These are phyloP conservation scores for Scleroderma citrinum DNA, from an alignment of 768 basidiomycete genomes.

Conservation along the genomic window DNA sequence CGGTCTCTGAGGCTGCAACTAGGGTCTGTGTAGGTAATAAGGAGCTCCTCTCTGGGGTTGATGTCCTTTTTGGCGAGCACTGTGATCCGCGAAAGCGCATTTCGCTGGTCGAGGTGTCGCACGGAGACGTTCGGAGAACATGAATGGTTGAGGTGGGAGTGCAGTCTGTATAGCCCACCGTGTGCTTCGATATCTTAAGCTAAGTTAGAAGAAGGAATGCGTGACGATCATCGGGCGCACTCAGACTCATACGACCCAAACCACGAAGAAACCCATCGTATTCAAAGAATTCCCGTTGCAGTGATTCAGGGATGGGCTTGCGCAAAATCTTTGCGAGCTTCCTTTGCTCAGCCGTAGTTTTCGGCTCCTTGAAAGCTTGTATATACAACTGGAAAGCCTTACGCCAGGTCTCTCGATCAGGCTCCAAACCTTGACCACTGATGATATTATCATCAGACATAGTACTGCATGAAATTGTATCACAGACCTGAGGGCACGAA, in stretches of 20 bases:
- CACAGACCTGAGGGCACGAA: constrained; percentile 27
- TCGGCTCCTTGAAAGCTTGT: constrained; percentile 59
- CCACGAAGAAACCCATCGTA: constrained; percentile 72
- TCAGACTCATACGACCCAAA: constrained; percentile 75
- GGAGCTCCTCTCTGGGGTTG: constrained; percentile 64
- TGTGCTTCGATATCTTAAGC: constrained; percentile 71
- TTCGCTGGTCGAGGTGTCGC: constrained; percentile 66
- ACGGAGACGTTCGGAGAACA: constrained; percentile 78
- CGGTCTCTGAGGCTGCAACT: constrained; percentile 33
- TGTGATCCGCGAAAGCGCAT: constrained; percentile 67
- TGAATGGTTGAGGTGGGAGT: constrained; percentile 84
- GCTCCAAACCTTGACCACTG: constrained; percentile 40
- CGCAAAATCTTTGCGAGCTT: constrained; percentile 54
- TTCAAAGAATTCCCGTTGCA: constrained; percentile 58
- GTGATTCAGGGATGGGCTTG: constrained; percentile 37
- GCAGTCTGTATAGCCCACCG: constrained; percentile 79
- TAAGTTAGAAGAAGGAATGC: constrained; percentile 1
- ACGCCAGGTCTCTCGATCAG: constrained; percentile 63
- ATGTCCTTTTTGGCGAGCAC: constrained; percentile 64
- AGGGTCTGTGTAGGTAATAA: constrained; percentile 77
- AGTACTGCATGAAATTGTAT: not conserved
- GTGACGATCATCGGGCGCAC: constrained; percentile 37
- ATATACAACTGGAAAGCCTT: constrained; percentile 53
- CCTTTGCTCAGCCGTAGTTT: constrained; percentile 44
- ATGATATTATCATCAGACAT: not conserved